These are phyloP conservation scores for Fusarium clavum DNA, from an alignment of 2,329 filamentous ascomycete genomes.

Conservation along the genomic window DNA sequence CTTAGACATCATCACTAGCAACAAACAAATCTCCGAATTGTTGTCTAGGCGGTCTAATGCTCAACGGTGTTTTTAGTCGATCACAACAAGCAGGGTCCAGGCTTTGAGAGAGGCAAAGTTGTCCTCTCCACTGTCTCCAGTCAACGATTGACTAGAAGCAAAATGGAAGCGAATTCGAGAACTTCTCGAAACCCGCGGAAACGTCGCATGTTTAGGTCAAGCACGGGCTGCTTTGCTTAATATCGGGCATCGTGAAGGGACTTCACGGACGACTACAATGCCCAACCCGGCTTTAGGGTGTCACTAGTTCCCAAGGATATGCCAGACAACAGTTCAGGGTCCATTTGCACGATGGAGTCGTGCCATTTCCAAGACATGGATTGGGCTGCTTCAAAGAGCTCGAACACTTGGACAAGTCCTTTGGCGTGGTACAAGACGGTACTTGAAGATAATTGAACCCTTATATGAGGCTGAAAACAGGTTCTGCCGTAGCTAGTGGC, in stretches of 20 bases:
- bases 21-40: neutral
- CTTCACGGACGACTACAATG: slow-evolving; percentile 8
- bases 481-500: slow-evolving; percentile 8
- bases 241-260: neutral
- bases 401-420: slow-evolving; percentile 1
- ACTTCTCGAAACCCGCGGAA: slow-evolving; percentile 2
- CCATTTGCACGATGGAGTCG: slow-evolving; percentile 8
- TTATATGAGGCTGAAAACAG: slow-evolving; percentile 26
- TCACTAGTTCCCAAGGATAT: slow-evolving; percentile 27
- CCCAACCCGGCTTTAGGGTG: neutral
- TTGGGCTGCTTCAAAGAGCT: slow-evolving; percentile 11
- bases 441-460: slow-evolving; percentile 19
- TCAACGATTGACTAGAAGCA: slow-evolving; percentile 16
- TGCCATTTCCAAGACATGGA: slow-evolving; percentile 29
- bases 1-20: neutral
- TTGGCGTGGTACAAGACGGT: slow-evolving; percentile 34
- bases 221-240: slow-evolving; percentile 27
- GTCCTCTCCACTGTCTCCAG: neutral
- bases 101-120: slow-evolving; percentile 5
- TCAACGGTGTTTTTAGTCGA: neutral
- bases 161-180: slow-evolving; percentile 16
- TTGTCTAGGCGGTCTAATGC: slow-evolving; percentile 3
- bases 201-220: neutral
- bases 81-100: slow-evolving; percentile 18
- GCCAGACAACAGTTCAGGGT: slow-evolving; percentile 22